Conservation (phyloP, 2,329 filamentous ascomycete genomes). For the Talaromyces marneffei region DNA sequence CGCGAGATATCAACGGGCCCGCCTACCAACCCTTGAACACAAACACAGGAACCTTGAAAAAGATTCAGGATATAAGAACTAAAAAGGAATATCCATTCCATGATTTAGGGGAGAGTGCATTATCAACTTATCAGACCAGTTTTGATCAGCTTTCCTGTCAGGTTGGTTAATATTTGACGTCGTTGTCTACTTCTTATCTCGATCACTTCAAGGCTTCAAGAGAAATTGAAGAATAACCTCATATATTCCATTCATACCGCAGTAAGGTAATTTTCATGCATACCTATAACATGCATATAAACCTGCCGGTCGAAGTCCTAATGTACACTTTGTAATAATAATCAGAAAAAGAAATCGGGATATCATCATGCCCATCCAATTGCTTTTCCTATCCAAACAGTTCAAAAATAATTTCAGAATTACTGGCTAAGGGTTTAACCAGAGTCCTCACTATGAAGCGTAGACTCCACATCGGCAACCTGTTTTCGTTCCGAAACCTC, state of each 20-base stretch:
- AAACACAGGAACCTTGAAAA: too few relatives aligned
- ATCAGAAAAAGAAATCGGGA: neutral
- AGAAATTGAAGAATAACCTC: neutral
- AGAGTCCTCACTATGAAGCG: neutral
- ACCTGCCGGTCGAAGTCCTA: neutral
- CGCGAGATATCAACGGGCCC: neutral
- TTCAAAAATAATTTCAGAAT: neutral
- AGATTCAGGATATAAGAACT: neutral
- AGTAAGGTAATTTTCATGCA: neutral
- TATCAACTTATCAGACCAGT: neutral
- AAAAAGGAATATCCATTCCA: slow-evolving; percentile 3
- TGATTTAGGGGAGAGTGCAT: neutral
- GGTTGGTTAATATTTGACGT: neutral
- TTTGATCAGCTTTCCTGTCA: neutral
- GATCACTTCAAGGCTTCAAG: neutral
- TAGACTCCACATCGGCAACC: slow-evolving; percentile 71
- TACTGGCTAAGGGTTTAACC: slow-evolving; percentile 30
- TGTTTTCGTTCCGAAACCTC: slow-evolving; percentile 84
- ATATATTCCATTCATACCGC: neutral
- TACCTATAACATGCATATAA: neutral
- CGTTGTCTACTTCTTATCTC: neutral
- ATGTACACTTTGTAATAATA: slow-evolving; percentile 5
- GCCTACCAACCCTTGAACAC: too few relatives aligned
- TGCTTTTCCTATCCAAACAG: neutral
- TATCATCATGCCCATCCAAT: neutral